Base-by-base conservation (phyloP, 2,329 filamentous ascomycete species). In the Neospermospora avenae region DNA sequence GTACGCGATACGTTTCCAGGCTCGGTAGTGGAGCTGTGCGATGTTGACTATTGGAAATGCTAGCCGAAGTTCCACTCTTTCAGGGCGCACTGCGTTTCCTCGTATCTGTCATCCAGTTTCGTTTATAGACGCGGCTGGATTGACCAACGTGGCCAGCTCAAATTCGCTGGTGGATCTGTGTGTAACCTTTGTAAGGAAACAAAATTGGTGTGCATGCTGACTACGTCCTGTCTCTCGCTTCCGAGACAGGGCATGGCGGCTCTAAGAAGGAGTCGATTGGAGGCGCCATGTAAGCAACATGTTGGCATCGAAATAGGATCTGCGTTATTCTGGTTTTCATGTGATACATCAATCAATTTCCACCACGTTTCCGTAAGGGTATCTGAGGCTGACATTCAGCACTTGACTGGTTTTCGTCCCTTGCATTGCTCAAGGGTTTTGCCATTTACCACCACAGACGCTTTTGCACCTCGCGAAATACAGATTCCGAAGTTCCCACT, bases 341-440 rank as follows among this genome's bases (percentile, higher is more conserved):
- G n/a, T 35, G 14, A 42, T 22, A 41, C 10, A 3, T 54, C 51
- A 41, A 42, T 20, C 51, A 24, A 16, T 10, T 4, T 25, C n/a
- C 25, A 25, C 51, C 34, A 58, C 56, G 24, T 58, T 37, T 13
- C 41, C 51, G 55, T 31, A 5, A 6, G 28, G 11, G 6, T 31
- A 6, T 5, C 28, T 6, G 11, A 31, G 5, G 28, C 28, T 31
- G 28, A 31, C 28, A 51, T n/a, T n/a, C n/a, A n/a, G n/a, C n/a
- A n/a, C n/a, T n/a, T n/a, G n/a, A n/a, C n/a, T n/a, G n/a, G n/a
- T n/a, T n/a, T n/a, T n/a, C n/a, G 42, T 42, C 51, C 45, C 24
- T 57, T 57, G 7, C 42, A 20, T 11, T 41, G 22, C 42, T 45
- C 45, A 57, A 1, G 55, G 51, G 34, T 42, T 57, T 57, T 34